A percentile compares a stretch with the other conserved stretches of the same genome.
phyloP scores from a whole-genome alignment of 1,284 basidiomycete species.

The Paramarasmius palmivorus region DNA sequence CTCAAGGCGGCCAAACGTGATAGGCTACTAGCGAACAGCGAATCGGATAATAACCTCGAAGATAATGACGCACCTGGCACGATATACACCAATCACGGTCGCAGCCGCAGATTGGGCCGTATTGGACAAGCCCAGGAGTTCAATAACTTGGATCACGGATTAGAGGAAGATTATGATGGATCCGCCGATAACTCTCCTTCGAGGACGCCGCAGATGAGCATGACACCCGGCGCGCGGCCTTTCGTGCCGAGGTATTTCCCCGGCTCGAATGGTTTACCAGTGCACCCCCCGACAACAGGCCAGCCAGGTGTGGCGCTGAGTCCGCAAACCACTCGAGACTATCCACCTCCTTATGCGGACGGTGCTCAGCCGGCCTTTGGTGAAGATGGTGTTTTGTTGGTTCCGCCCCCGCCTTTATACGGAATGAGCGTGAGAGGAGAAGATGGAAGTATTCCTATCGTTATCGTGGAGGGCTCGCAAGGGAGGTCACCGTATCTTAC shows the following conservation, averaged over 20 bases:
- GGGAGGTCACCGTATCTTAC: too few relatives aligned
- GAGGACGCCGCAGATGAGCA: slow-evolving; percentile 24
- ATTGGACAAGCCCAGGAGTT: background rate
- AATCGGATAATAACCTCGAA: slow-evolving; percentile 5
- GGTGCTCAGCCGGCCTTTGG: too few relatives aligned
- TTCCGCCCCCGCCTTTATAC: too few relatives aligned
- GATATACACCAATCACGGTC: background rate
- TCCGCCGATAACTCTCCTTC: slow-evolving; percentile 38
- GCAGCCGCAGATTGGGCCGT: background rate
- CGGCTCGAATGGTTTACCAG: slow-evolving; percentile 29
- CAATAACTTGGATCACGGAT: background rate
- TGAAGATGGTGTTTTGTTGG: too few relatives aligned
- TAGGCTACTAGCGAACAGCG: slow-evolving; percentile 28
- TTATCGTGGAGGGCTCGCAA: too few relatives aligned
- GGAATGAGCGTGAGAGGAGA: too few relatives aligned
- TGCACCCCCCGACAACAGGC: too few relatives aligned
- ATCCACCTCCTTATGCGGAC: too few relatives aligned
- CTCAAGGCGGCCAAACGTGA: slow-evolving; percentile 36
- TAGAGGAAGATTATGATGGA: background rate
- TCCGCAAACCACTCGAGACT: too few relatives aligned
- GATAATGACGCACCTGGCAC: background rate
- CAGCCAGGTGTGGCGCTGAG: too few relatives aligned
- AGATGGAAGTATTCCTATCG: too few relatives aligned
- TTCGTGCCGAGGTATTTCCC: slow-evolving; percentile 60
- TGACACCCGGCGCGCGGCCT: slow-evolving; percentile 35